Conservation (phyloP, 331 rosid genomes). For the Pyracantha coccinea region DNA sequence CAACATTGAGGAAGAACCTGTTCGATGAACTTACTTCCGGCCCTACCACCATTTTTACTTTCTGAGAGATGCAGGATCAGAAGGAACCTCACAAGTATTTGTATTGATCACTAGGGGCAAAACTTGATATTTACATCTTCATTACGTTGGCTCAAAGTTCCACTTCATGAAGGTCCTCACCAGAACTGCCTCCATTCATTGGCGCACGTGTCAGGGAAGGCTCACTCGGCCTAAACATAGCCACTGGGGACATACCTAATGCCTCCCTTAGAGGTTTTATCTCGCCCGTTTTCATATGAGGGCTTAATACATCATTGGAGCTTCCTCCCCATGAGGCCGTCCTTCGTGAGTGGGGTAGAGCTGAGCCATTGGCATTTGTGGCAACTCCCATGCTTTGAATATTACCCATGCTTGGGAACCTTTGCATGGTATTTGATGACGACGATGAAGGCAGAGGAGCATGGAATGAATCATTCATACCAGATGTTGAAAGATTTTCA, state of each 20-base stretch:
- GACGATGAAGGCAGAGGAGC: slow-evolving; percentile 18
- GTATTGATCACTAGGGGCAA: slow-evolving; percentile 45
- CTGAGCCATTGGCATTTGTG: slow-evolving; percentile 15
- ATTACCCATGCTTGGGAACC: slow-evolving; percentile 64
- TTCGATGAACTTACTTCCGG: slow-evolving; percentile 28
- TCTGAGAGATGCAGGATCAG: slow-evolving; percentile 39
- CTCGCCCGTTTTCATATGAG: slow-evolving; percentile 29
- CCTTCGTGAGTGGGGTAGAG: slow-evolving; percentile 50
- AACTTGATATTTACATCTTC: slow-evolving; percentile 72
- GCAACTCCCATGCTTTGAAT: slow-evolving; percentile 32
- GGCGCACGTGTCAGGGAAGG: slow-evolving; percentile 28
- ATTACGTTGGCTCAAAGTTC: slow-evolving; percentile 58
- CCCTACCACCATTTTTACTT: slow-evolving; percentile 25
- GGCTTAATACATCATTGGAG: slow-evolving; percentile 39
- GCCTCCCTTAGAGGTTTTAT: slow-evolving; percentile 43
- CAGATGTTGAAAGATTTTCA: slow-evolving; percentile 40
- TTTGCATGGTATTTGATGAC: slow-evolving; percentile 28
- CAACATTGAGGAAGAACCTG: neutral
- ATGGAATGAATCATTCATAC: slow-evolving; percentile 34
- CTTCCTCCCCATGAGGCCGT: slow-evolving; percentile 84
- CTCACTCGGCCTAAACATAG: slow-evolving; percentile 36
- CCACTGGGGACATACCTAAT: slow-evolving; percentile 34
- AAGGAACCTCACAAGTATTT: slow-evolving; percentile 37
- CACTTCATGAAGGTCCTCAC: slow-evolving; percentile 91
- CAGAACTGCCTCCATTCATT: slow-evolving; percentile 36